Base-by-base conservation (phyloP, 495 filamentous ascomycete species). In the Hypoxylon crocopeplum region DNA sequence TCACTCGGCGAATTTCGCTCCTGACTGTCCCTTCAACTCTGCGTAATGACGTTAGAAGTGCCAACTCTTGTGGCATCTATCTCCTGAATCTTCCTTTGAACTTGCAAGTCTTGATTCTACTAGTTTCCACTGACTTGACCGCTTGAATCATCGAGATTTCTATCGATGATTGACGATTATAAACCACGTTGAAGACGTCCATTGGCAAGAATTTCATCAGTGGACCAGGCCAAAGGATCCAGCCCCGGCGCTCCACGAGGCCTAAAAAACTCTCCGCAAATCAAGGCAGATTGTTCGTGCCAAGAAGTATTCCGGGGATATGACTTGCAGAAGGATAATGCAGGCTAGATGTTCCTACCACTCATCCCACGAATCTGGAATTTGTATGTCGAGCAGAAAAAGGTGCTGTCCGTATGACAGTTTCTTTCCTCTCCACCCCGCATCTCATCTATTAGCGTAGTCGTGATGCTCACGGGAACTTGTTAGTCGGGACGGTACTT, bases 171-270 rank as follows among this genome's bases (percentile, higher is more conserved):
- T 48, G 36, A 39, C 10, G 13, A 20, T 17, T 47, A n/a, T 46
- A 20, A 21, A 48, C 50, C 62, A 65, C 62, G 62, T 61, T 63
- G 50, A 52, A 48, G 34, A 30, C 12, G 19, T 47, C 40, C 20
- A 60, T 56, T 65, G 62, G 62, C 21, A 42, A 37, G 24, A 15
- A 13, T 8, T 34, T 19, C 15, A 44, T 10, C 21, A 30, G 52
- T 59, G 48, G 48, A 55, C 39, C 54, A 52, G 24, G 32, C n/a
- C 24, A 37, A 40, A 47, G 13, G 33, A 50, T 40, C 33, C 15
- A 32, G 32, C 48, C 56, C n/a, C 50, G 29, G 32, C 48, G 58
- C 24, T 49, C 46, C 42, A 42, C 44, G 36, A 45, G 21, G 48
- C 13, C 20, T 13, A 57, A 48, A 13, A 10, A 20, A 10, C 13